Evolutionary conservation across 345 rosid species (phyloP), one percentile per base, ranked within the genome.

Genomic region (Kernera saxatilis): DNA sequence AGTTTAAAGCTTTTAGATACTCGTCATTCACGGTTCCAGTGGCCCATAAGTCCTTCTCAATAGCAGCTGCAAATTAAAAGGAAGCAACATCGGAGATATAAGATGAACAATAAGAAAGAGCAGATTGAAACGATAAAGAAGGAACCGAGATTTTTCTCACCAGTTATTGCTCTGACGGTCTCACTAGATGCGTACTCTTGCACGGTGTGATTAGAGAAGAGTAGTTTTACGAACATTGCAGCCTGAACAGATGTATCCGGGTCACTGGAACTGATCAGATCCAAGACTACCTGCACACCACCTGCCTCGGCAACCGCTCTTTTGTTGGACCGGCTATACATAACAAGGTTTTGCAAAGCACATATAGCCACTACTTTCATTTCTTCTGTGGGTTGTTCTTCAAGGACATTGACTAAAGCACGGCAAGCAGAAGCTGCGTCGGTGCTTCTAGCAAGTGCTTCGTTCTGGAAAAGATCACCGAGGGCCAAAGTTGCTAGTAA

Each of bases 301-400:
- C 98, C 97, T 69, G 98, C 99, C 86, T 95, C 99, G 10, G 98
- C 99, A 77, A 95, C 97, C 10, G 98, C 99, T 82, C 99, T 83
- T 86, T 90, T 95, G 80, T 95, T 95, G 15, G 99, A 86, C 64
- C 97, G 82, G 66, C 99, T 90, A 76, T 87, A 81, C 97, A 86
- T 92, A 32, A 95, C 98, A 74, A 95, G 96, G 78, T 95, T 95
- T 72, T 95, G 99, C 79, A 95, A 69, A 63, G 99, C 92, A 82
- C 99, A 95, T 77, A 95, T 87, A 6, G 97, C 98, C 9, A 95
- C 99, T 64, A 95, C 96, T 86, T 90, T 95, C 98, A 92, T 95
- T 82, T 95, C 99, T 85, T 95, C 99, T 18, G 99, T 88, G 30
- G 98, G 98, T 75, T 95, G 99, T 72, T 95, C 99, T 80, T 95